Evolutionary conservation across 2,329 filamentous ascomycete species (phyloP), one percentile per base, ranked within the genome.

Genomic region (Mollisia scopiformis): DNA sequence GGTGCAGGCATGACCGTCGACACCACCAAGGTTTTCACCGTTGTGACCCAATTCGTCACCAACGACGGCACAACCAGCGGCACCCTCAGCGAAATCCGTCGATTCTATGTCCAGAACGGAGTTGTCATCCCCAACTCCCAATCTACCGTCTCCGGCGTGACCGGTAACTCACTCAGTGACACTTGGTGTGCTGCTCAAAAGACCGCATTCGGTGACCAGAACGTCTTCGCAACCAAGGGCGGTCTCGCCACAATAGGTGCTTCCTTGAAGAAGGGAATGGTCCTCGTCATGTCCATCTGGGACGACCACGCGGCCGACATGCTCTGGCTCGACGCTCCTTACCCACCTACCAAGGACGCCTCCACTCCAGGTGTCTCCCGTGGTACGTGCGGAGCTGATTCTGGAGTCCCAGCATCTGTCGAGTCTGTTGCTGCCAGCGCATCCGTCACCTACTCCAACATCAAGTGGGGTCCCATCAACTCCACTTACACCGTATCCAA

Each of bases 321-420:
- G 88, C 82, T 89, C 69, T 92, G 90, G 90, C 83, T 92, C 69
- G 89, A 92, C 79, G 84, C 84, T 64, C 82, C 79, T 73, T 89
- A 84, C 80, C 88, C 88, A 63, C 76, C 79, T 63, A 70, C 73
- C 59, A 74, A 68, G 35, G 71, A 76, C 64, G 70, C 77, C 39
- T 78, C 76, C 62, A 66, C 64, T 3, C 78, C 79, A 52, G 85
- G 86, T 69, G 76, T 80, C 64, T 74, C 76, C 47, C 82, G 86
- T 69, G 86, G 86, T 60, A 75, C 77, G 37, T 89, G 86, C 75
- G 60, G 78, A 35, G 78, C 78, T 59, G 74, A 71, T 67, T 84
- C 83, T 28, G 86, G 86, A 50, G 76, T 71, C 37, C 85, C 85
- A 41, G 55, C 70, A 31, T 77, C 79, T 6, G 75, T 88, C 35